Percentiles rank a stretch among this genome's conserved stretches.
phyloP scores from a whole-genome alignment of 306 rosid genomes.

The Ormosia semicastrata region DNA sequence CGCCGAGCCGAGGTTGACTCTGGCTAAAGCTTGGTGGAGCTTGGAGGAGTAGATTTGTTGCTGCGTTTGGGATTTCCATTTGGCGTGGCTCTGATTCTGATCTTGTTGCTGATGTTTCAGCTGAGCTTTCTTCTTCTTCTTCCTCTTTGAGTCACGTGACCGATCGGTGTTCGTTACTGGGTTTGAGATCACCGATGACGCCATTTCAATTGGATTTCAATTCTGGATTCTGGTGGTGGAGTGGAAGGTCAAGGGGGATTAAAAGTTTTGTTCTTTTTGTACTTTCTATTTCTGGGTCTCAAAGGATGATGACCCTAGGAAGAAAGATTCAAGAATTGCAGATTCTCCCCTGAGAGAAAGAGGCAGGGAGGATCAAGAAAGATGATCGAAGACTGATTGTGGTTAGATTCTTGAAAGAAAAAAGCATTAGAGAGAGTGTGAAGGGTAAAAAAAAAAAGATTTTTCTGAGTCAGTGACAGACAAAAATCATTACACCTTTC shows the following conservation, averaged over 20 bases:
- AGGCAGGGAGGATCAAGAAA: not conserved
- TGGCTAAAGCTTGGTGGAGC: slow-evolving; percentile 64
- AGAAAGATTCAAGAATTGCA: not conserved
- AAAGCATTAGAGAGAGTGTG: not conserved
- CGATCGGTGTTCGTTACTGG: slow-evolving; percentile 49
- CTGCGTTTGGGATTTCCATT: slow-evolving; percentile 80
- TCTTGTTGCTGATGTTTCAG: slow-evolving; percentile 34
- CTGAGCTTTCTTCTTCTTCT: slow-evolving; percentile 61
- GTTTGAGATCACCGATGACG: slow-evolving; percentile 56
- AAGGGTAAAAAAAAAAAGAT: not conserved
- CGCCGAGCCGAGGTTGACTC: slow-evolving; percentile 38
- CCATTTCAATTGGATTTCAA: slow-evolving; percentile 34
- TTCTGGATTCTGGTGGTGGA: not conserved
- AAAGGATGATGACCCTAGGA: not conserved
- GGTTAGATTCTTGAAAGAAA: not conserved
- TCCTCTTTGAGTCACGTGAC: slow-evolving; percentile 53
- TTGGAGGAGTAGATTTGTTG: slow-evolving; percentile 76
- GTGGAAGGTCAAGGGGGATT: not conserved
- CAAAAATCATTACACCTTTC: not conserved
- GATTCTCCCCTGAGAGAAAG: not conserved
- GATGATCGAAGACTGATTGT: not conserved
- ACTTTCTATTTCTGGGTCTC: not conserved
- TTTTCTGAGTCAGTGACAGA: not conserved
- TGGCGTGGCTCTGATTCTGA: slow-evolving; percentile 40
- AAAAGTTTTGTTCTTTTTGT: not conserved